Base-by-base conservation (phyloP, 768 basidiomycete species). In the Psilocybe tampanensis region DNA sequence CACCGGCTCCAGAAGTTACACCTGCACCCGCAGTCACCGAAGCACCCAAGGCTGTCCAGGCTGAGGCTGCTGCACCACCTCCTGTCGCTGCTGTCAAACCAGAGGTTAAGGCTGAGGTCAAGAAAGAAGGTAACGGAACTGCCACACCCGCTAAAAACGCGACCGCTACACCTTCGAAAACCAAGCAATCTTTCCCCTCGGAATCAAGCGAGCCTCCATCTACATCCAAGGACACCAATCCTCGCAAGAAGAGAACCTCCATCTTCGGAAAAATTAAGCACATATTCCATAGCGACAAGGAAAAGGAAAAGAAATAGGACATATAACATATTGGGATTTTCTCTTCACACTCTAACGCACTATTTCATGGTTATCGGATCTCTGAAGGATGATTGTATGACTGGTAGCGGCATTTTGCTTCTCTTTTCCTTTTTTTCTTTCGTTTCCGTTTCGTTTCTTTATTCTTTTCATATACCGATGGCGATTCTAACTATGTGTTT, bases 201-300 rank as follows among this genome's bases (percentile, higher is more conserved):
- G 45, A 59, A 13, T 55, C 66, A 21, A 51, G 47, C 22, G 47
- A 55, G 32, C 63, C 68, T 3, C 63, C 67, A 29, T 61, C 66
- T 2, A 62, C 77, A 23, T 75, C 78, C 8, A 75, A 68, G 52
- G 70, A 72, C 53, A 74, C 71, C 19, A 72, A 76, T 1, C 51
- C 62, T 13, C 61, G 66, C 15, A 73, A 78, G 56, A 85, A 85
- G 74, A 86, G 84, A 44, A 66, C 70, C 6, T 85, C 85, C 15
- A 65, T 87, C 26, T 76, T 88, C 51, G 79, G 78, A 22, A 86
- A 77, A 62, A 36, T 82, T 50, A 86, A 82, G 64, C 65, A 76
- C 39, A 64, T 85, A 6, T 87, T 88, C 63, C 64, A 71, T 15
- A 65, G 69, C 33, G 74, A 82, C 53, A 79, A 76, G 63, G 74